Conservation (phyloP, 192 early-diverging fungal species). For the Gamsiella multidivaricata region DNA sequence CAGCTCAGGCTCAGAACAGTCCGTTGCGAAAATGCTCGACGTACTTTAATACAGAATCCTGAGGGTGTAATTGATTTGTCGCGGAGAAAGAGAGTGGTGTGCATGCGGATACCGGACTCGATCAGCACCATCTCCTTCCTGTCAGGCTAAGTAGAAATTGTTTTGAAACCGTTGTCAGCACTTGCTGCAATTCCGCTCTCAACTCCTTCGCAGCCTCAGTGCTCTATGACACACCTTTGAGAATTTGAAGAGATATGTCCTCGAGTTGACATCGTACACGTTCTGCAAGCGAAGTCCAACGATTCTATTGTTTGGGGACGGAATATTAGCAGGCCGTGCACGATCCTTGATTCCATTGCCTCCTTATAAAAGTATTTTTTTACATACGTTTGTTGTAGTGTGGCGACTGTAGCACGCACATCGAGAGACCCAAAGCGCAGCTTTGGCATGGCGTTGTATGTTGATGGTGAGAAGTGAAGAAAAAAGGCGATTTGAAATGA, state of each 20-base stretch:
- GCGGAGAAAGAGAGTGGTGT: conserved; percentile 89
- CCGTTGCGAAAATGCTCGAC: not conserved
- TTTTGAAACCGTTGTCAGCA: not conserved
- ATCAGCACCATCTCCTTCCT: conserved; percentile 88
- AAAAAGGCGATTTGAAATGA: not conserved
- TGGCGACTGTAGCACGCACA: conserved; percentile 82
- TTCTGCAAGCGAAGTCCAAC: conserved; percentile 92
- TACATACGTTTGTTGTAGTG: conserved; percentile 71
- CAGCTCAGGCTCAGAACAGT: too few relatives aligned
- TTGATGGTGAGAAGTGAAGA: not conserved
- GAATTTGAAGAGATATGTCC: conserved; percentile 94
- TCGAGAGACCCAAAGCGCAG: conserved; percentile 93
- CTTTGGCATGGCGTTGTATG: conserved; percentile 70
- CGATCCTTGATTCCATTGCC: not conserved
- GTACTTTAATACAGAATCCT: conserved; percentile 84
- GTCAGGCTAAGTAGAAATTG: conserved; percentile 67
- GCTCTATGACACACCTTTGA: conserved; percentile 68
- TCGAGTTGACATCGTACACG: conserved; percentile 92
- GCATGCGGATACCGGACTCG: conserved; percentile 94
- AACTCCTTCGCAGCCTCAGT: too few relatives aligned
- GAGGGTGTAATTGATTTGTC: conserved; percentile 91
- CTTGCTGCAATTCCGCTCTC: too few relatives aligned
- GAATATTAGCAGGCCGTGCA: not conserved
- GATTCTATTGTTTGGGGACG: conserved; percentile 54
- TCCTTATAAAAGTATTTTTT: not conserved